Percentiles rank a stretch among this genome's conserved stretches.
Conservation (phyloP, 225 moss, liverwort and hornwort species). For the Asterella californica region DNA sequence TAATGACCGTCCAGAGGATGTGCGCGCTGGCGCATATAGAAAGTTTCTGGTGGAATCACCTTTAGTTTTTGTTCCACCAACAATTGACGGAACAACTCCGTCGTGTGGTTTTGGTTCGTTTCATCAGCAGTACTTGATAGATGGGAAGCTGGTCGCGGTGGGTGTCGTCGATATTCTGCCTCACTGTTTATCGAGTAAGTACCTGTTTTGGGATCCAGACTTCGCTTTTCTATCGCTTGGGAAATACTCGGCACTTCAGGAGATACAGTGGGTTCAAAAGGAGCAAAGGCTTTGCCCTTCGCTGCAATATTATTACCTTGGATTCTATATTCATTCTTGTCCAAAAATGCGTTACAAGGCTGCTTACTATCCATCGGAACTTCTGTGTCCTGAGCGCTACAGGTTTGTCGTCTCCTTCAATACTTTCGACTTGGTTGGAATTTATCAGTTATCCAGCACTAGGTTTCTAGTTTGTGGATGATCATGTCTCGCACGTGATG, state of each 20-base stretch:
- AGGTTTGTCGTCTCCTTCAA: conserved; percentile 49
- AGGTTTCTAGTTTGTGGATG: background rate
- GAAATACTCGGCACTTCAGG: conserved; percentile 80
- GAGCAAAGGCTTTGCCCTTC: conserved; percentile 61
- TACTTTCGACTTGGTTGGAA: background rate
- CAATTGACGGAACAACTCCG: conserved; percentile 69
- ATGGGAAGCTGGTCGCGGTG: conserved; percentile 86
- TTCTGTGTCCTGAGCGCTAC: conserved; percentile 79
- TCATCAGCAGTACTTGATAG: conserved; percentile 88
- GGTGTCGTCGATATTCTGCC: conserved; percentile 94
- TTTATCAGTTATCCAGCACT: background rate
- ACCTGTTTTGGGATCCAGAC: conserved; percentile 98
- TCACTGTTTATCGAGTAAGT: conserved; percentile 93
- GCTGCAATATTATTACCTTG: conserved; percentile 81
- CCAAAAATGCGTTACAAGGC: conserved; percentile 99
- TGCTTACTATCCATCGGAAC: conserved; percentile 88
- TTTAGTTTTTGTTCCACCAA: conserved; percentile 64
- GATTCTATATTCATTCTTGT: conserved; percentile 95
- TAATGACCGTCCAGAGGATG: conserved; percentile 76
- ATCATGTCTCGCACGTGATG: too few relatives aligned
- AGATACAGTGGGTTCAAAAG: conserved; percentile 90
- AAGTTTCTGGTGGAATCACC: conserved; percentile 88
- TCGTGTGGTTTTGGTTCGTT: conserved; percentile 93
- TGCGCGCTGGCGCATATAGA: conserved; percentile 63
- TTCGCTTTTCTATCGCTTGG: conserved; percentile 81